Evolutionary conservation across 2,329 filamentous ascomycete species (phyloP).

Genomic region (Lachnellula hyalina): DNA sequence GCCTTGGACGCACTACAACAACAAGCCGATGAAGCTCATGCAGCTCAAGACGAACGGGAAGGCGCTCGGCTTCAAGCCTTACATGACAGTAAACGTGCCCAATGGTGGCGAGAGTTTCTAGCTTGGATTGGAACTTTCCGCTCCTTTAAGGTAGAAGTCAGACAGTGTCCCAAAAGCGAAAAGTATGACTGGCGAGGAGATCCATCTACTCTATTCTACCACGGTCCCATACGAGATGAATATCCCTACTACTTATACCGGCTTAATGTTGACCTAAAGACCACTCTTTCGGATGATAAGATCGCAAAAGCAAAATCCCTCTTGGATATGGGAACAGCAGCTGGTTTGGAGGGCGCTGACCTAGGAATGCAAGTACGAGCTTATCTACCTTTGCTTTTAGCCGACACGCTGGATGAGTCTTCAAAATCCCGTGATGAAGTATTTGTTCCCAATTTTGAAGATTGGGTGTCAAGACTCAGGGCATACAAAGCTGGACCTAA

Average conservation of each 20-base stretch:
- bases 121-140: not conserved
- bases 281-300: not conserved
- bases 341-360: too few species aligned
- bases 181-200: not conserved
- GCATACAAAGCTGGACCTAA: not conserved
- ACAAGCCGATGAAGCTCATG: too few species aligned
- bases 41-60: too few species aligned
- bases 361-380: not conserved
- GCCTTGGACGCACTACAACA: too few species aligned
- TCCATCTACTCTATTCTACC: not conserved
- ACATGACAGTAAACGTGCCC: not conserved
- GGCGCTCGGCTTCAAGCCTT: not conserved
- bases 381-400: not conserved
- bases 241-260: not conserved
- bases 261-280: not conserved
- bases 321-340: too few species aligned
- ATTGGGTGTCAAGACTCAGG: not conserved
- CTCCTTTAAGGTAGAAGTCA: not conserved
- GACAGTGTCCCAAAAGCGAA: not conserved
- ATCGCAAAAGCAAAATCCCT: too few species aligned
- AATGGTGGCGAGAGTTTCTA: not conserved
- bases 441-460: not conserved
- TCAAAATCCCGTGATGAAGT: not conserved
- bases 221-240: not conserved
- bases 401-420: not conserved